A percentile compares a stretch with the other conserved stretches of the same genome.
phyloP scores from a whole-genome alignment of 352 stramenopile genomes.

The Globisporangium nunn region DNA sequence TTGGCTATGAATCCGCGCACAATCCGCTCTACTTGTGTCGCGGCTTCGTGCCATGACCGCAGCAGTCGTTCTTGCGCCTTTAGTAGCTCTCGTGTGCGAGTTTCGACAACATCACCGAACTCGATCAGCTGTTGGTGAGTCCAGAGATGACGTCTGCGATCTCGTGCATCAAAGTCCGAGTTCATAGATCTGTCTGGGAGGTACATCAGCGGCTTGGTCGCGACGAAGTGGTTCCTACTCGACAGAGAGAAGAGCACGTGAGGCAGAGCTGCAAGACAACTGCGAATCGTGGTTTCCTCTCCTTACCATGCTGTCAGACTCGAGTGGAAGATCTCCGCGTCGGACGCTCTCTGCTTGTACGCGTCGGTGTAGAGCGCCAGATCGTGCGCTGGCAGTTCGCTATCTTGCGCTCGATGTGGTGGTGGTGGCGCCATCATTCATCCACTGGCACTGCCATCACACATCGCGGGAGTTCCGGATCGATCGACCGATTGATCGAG shows the following conservation, averaged over 20 bases:
- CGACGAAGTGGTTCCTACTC: conserved; percentile 29
- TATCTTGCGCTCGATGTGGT: not conserved
- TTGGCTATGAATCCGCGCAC: conserved; percentile 30
- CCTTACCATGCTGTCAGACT: conserved; percentile 18
- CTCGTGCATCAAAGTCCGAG: conserved; percentile 28
- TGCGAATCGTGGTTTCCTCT: not conserved
- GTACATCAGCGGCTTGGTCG: conserved; percentile 30
- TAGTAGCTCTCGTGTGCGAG: conserved; percentile 27
- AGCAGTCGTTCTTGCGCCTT: conserved; percentile 28
- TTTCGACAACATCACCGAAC: conserved; percentile 33
- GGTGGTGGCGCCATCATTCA: not conserved
- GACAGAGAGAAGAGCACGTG: not conserved
- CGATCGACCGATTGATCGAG: no score
- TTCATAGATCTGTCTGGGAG: conserved; percentile 34
- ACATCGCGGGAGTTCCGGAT: no score
- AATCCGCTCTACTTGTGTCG: conserved; percentile 30
- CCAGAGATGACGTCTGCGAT: conserved; percentile 37
- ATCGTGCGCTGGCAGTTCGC: conserved; percentile 19
- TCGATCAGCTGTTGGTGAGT: conserved; percentile 28
- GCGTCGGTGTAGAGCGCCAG: conserved; percentile 29
- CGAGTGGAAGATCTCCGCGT: conserved; percentile 12
- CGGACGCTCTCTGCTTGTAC: conserved; percentile 20
- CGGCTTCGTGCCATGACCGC: conserved; percentile 28
- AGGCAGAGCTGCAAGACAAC: not conserved
- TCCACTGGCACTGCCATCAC: not conserved